Conservation (phyloP, 2,329 filamentous ascomycete species). For the Pseudopithomyces chartarum region DNA sequence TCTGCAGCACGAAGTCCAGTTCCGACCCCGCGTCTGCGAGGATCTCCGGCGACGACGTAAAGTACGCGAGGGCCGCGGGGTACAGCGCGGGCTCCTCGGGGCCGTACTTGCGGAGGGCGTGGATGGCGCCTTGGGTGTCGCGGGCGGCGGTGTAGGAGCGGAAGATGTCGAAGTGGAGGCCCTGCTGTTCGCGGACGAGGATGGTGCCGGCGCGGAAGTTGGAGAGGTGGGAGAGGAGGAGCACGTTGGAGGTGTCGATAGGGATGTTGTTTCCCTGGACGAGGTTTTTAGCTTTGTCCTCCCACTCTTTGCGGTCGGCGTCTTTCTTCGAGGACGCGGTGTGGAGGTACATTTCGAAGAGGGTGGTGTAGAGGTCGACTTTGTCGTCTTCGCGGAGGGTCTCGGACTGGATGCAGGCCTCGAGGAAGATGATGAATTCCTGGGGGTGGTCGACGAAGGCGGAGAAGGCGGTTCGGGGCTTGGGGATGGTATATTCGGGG, state of each 20-base stretch:
- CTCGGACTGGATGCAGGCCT: slow-evolving; percentile 78
- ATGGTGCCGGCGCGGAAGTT: slow-evolving; percentile 89
- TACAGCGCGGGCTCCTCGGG: slow-evolving; percentile 90
- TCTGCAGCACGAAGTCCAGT: slow-evolving; percentile 76
- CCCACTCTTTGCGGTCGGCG: slow-evolving; percentile 77
- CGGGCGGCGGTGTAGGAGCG: slow-evolving; percentile 91
- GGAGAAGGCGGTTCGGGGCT: slow-evolving; percentile 88
- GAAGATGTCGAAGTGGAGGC: slow-evolving; percentile 92
- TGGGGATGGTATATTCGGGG: slow-evolving; percentile 75
- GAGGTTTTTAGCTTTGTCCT: slow-evolving; percentile 84
- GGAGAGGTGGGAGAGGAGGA: slow-evolving; percentile 89
- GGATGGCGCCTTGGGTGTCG: slow-evolving; percentile 88
- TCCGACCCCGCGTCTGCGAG: slow-evolving; percentile 87
- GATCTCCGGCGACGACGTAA: slow-evolving; percentile 81
- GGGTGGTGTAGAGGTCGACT: slow-evolving; percentile 86
- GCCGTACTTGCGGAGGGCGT: slow-evolving; percentile 88
- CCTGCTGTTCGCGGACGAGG: slow-evolving; percentile 91
- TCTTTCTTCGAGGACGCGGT: slow-evolving; percentile 79
- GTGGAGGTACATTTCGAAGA: slow-evolving; percentile 98
- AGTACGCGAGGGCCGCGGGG: slow-evolving; percentile 88
- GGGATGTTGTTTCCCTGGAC: slow-evolving; percentile 79
- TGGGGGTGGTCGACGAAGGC: slow-evolving; percentile 93
- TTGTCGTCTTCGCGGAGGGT: slow-evolving; percentile 75
- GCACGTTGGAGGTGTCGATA: slow-evolving; percentile 93
- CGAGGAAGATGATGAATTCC: slow-evolving; percentile 90